Evolutionary conservation across 2,329 filamentous ascomycete species (phyloP).

Genomic region (Fusarium lateritium): DNA sequence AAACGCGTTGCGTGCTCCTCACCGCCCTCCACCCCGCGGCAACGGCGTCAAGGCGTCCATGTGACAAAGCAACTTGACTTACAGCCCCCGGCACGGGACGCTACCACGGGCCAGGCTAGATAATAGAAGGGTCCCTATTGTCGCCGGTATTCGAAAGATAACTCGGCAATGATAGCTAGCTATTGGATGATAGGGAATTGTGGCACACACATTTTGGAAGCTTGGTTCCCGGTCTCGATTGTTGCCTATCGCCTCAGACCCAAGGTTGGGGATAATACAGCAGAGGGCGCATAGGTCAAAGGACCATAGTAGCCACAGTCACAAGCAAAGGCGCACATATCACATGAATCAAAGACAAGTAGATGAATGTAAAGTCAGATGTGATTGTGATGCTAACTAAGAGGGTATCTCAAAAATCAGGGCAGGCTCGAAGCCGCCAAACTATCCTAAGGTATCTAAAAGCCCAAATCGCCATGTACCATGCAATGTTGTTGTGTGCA

Average conservation of each 20-base stretch:
- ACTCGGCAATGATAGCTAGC: conserved; percentile 5
- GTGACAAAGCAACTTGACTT: conserved; percentile 32
- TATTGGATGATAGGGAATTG: conserved; percentile 30
- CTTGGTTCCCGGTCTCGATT: conserved; percentile 21
- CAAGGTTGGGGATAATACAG: neutral
- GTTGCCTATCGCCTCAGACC: conserved; percentile 5
- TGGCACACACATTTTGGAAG: conserved; percentile 24
- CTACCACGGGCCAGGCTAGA: conserved; percentile 37
- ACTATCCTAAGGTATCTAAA: conserved; percentile 48
- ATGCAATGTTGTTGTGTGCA: conserved; percentile 32
- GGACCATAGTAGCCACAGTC: conserved; percentile 9
- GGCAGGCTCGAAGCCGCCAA: conserved; percentile 35
- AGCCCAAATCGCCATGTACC: conserved; percentile 31
- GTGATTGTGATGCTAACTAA: conserved; percentile 38
- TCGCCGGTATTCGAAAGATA: conserved; percentile 27
- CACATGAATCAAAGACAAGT: conserved; percentile 27
- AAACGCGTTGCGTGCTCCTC: conserved; percentile 12
- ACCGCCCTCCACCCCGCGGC: conserved; percentile 31
- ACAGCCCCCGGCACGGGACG: conserved; percentile 37
- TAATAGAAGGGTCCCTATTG: conserved; percentile 26
- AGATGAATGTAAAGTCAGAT: conserved; percentile 16
- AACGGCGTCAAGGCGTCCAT: conserved; percentile 35
- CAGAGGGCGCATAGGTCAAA: neutral
- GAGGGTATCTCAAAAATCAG: conserved; percentile 45
- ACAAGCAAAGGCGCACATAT: conserved; percentile 20